These are phyloP conservation scores for Daucus carota DNA, from an alignment of 129 eudicot species.

Conservation along the genomic window DH1_v3.0 NC_030382.2:57636501-57637000, in stretches of 20 bases:
- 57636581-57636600: conserved; percentile 1
- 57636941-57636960: background rate
- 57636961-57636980: background rate
- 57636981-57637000: background rate
- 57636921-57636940: conserved; percentile 6
- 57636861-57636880: background rate
- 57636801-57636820: background rate
- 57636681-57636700: conserved; percentile 2
- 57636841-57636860: background rate
- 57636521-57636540: background rate
- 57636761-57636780: background rate
- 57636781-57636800: background rate
- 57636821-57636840: background rate
- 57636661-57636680: conserved; percentile 13
- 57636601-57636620: background rate
- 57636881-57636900: background rate
- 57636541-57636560: background rate
- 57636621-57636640: background rate
- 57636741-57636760: conserved; percentile 6
- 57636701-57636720: background rate
- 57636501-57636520: background rate
- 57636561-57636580: background rate
- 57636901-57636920: background rate
- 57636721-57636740: background rate
- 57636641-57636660: background rate